Conservation (phyloP, 1,139 yeast species). For the Hemisphaericaspora subhashii region DNA sequence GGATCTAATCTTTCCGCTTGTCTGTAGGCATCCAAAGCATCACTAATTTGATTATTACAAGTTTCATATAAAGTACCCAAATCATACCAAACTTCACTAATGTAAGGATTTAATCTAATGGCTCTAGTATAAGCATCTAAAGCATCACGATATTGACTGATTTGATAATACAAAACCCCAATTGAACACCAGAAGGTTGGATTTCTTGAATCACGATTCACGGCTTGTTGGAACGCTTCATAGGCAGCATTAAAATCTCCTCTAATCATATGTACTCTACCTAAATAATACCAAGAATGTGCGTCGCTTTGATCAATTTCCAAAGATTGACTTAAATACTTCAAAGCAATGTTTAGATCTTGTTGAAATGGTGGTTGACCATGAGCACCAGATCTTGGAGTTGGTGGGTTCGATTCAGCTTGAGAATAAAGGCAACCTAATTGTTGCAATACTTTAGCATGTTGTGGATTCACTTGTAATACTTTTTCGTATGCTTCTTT, state of each 20-base stretch:
- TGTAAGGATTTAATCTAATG: slow-evolving; percentile 89
- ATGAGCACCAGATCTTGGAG: slow-evolving; percentile 17
- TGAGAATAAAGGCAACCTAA: slow-evolving; percentile 94
- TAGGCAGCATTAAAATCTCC: slow-evolving; percentile 95
- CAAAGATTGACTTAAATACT: slow-evolving; percentile 78
- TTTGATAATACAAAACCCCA: slow-evolving; percentile 94
- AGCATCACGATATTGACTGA: slow-evolving; percentile 94
- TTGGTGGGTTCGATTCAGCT: slow-evolving; percentile 43
- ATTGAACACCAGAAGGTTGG: slow-evolving; percentile 99
- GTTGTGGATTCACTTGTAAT: slow-evolving; percentile 84
- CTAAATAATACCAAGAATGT: slow-evolving; percentile 94
- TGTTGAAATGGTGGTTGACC: slow-evolving; percentile 39
- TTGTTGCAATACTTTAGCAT: slow-evolving; percentile 93
- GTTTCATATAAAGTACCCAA: slow-evolving; percentile 95
- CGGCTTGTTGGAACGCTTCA: slow-evolving; percentile 98
- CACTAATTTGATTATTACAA: slow-evolving; percentile 91
- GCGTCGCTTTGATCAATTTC: slow-evolving; percentile 92
- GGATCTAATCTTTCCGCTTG: slow-evolving; percentile 97
- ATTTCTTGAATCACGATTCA: slow-evolving; percentile 90
- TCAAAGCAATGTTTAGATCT: slow-evolving; percentile 81
- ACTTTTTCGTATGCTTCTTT: slow-evolving; percentile 95
- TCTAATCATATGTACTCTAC: slow-evolving; percentile 95
- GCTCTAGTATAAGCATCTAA: slow-evolving; percentile 97
- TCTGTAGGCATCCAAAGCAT: slow-evolving; percentile 94
- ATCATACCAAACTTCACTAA: slow-evolving; percentile 98